Conservation (phyloP, 2,329 filamentous ascomycete species). For the Dothiorella sarmentorum region DNA sequence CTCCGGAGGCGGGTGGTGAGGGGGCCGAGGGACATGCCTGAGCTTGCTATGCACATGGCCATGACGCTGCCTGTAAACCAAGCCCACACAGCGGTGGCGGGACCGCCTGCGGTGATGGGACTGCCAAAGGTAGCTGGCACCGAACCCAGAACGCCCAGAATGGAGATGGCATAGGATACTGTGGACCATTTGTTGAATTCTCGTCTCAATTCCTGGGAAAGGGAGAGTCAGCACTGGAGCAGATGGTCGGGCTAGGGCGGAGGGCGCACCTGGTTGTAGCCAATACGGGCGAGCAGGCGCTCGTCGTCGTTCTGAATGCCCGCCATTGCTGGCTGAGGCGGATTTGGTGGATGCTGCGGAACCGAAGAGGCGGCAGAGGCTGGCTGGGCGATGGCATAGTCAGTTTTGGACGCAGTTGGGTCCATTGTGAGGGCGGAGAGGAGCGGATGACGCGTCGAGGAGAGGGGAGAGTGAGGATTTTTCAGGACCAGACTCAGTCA, state of each 20-base stretch:
- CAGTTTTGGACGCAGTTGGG: neutral
- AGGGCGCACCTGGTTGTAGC: constrained; percentile 56
- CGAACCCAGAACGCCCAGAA: constrained; percentile 62
- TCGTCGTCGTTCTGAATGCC: constrained; percentile 59
- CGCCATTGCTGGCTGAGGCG: constrained; percentile 36
- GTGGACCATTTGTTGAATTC: constrained; percentile 67
- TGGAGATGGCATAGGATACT: constrained; percentile 63
- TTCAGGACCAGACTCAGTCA: neutral
- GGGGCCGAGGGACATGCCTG: constrained; percentile 36
- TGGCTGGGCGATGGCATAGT: neutral
- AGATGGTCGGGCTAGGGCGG: neutral
- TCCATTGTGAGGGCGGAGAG: neutral
- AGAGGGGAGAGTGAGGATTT: neutral
- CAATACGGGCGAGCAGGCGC: constrained; percentile 57
- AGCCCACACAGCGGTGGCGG: constrained; percentile 63
- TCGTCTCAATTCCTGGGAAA: constrained; percentile 53
- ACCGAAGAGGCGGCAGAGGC: neutral
- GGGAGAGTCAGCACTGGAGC: constrained; percentile 22
- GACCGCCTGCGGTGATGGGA: constrained; percentile 57
- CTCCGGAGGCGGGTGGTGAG: neutral
- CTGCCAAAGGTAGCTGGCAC: constrained; percentile 61
- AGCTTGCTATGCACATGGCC: constrained; percentile 62
- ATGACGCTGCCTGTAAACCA: constrained; percentile 63
- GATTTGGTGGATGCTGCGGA: neutral
- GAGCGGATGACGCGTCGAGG: neutral